phyloP scores from a whole-genome alignment of 2,329 filamentous ascomycete species.

The Triangularia setosa region DNA sequence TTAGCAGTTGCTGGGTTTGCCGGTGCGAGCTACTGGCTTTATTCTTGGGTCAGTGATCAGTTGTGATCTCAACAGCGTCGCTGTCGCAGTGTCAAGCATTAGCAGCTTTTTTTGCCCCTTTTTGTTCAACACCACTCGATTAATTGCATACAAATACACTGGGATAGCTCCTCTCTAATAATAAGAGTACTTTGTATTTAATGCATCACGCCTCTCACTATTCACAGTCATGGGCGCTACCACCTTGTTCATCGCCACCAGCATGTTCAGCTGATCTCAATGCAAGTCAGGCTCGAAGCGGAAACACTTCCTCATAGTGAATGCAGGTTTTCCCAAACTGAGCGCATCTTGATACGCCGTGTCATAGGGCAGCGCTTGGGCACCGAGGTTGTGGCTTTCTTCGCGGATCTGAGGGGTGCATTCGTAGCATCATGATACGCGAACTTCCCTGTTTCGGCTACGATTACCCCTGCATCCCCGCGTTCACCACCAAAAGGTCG shows the following conservation, averaged over 20 bases:
- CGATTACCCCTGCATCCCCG: neutral
- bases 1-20: neutral
- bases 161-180: neutral
- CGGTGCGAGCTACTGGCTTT: neutral
- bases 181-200: neutral
- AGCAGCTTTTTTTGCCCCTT: neutral
- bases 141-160: neutral
- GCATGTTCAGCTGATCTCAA: neutral
- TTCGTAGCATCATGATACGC: neutral
- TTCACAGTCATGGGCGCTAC: neutral
- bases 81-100: neutral
- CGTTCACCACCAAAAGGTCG: neutral
- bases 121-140: neutral
- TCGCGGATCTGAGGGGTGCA: neutral
- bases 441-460: neutral
- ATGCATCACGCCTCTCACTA: neutral
- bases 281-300: neutral
- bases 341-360: neutral
- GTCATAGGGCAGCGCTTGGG: neutral
- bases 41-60: neutral
- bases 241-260: neutral
- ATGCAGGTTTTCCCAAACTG: neutral
- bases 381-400: neutral
- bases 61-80: neutral
- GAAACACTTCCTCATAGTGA: neutral